phyloP scores from a whole-genome alignment of 2,329 filamentous ascomycete genomes.

The Pleurostoma richardsiae region DNA sequence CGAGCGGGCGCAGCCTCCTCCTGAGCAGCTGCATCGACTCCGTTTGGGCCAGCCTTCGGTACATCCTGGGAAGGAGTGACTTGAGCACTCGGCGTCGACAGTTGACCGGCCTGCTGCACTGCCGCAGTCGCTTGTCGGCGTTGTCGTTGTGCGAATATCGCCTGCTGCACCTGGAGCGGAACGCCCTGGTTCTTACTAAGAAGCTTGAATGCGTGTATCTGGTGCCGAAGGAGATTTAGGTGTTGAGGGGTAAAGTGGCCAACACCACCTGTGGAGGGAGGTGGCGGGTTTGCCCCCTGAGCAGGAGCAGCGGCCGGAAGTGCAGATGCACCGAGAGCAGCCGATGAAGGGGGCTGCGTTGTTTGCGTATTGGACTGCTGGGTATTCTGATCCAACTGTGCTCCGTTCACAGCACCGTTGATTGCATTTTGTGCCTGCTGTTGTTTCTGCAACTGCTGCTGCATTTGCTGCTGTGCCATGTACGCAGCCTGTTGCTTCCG shows the following conservation, averaged over 20 bases:
- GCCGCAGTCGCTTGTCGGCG: constrained; percentile 54
- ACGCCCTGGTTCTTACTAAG: constrained; percentile 83
- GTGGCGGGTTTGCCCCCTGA: constrained; percentile 17
- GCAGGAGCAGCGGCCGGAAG: constrained; percentile 26
- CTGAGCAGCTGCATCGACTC: constrained; percentile 31
- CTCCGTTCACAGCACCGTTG: constrained; percentile 52
- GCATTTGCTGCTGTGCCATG: constrained; percentile 3
- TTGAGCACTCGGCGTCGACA: constrained; percentile 24
- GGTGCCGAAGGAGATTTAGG: constrained; percentile 69
- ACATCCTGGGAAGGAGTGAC: constrained; percentile 20
- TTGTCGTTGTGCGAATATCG: constrained; percentile 71
- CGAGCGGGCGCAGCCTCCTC: constrained; percentile 18
- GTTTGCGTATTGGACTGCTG: constrained; percentile 27
- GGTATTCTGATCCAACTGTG: constrained; percentile 29
- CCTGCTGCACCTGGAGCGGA: constrained; percentile 72
- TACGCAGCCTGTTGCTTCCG: constrained; percentile 13
- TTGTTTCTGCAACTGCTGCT: constrained; percentile 38
- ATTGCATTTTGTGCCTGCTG: constrained; percentile 33
- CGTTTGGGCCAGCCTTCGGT: constrained; percentile 25
- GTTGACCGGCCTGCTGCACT: constrained; percentile 38
- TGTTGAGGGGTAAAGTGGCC: constrained; percentile 74
- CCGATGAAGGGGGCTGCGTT: constrained; percentile 23
- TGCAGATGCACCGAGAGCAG: constrained; percentile 31
- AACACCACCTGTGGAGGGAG: constrained; percentile 14
- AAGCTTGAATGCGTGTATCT: constrained; percentile 88